A percentile compares a stretch with the other conserved stretches of the same genome.
phyloP scores from a whole-genome alignment of 768 basidiomycete species.

The Lactifluus subvellereus region DNA sequence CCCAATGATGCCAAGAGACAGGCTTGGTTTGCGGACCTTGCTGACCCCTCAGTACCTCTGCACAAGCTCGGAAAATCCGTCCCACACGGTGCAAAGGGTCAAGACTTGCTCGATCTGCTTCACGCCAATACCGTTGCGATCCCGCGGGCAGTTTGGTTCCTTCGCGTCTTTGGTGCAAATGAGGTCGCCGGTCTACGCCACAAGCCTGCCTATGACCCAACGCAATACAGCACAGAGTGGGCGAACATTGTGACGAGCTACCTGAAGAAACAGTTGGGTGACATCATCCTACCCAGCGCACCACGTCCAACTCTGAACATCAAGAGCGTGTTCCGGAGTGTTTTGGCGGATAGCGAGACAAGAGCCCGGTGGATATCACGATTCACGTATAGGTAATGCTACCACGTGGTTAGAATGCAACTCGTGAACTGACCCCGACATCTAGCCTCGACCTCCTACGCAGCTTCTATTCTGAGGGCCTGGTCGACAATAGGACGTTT shows the following conservation, averaged over 20 bases:
- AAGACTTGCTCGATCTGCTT: conserved; percentile 74
- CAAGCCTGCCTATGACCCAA: conserved; percentile 74
- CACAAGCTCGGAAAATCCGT: conserved; percentile 80
- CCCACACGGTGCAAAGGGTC: conserved; percentile 81
- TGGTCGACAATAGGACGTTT: conserved; percentile 75
- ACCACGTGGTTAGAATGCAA: neutral
- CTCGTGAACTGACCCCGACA: neutral
- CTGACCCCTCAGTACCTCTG: conserved; percentile 73
- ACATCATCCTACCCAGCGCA: conserved; percentile 74
- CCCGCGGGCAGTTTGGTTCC: conserved; percentile 80
- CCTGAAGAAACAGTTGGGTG: conserved; percentile 74
- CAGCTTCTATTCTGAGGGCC: conserved; percentile 72
- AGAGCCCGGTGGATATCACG: conserved; percentile 74
- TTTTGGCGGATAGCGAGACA: conserved; percentile 63
- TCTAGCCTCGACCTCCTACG: conserved; percentile 63
- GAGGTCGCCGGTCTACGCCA: conserved; percentile 76
- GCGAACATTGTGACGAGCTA: conserved; percentile 75
- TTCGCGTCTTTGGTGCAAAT: conserved; percentile 81
- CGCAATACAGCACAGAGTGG: conserved; percentile 82
- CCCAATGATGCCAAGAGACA: conserved; percentile 73
- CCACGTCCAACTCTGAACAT: conserved; percentile 72
- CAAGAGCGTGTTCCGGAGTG: conserved; percentile 79
- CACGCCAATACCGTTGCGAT: conserved; percentile 74
- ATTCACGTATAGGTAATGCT: conserved; percentile 65
- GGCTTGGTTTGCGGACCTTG: conserved; percentile 78